phyloP scores from a whole-genome alignment of 2,329 filamentous ascomycete genomes.

The Cytospora mali region DNA sequence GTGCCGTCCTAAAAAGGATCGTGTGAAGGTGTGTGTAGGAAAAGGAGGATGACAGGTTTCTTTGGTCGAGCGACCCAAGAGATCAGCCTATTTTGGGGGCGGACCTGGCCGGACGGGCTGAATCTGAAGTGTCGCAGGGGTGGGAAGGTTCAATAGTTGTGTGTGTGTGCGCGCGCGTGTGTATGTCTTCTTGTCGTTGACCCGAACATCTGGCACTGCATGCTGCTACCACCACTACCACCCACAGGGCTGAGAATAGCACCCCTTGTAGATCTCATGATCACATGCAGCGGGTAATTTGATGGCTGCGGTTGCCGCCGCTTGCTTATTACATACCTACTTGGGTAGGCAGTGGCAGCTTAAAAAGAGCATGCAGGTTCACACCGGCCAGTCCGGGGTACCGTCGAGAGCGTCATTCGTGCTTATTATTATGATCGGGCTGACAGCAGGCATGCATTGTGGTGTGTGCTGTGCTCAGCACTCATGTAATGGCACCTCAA shows the following conservation, averaged over 20 bases:
- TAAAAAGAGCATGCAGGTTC: background rate
- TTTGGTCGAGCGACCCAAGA: background rate
- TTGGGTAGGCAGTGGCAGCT: background rate
- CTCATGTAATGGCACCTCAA: too few relatives aligned
- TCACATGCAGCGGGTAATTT: constrained; percentile 17
- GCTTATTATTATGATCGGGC: too few relatives aligned
- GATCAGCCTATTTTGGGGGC: constrained; percentile 23
- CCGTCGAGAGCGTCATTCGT: too few relatives aligned
- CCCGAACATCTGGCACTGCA: constrained; percentile 1
- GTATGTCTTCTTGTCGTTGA: constrained; percentile 1
- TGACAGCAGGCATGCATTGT: too few relatives aligned
- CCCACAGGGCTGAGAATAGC: constrained; percentile 27
- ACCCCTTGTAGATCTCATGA: constrained; percentile 10
- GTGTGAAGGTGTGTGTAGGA: constrained; percentile 15
- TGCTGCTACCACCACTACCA: constrained; percentile 3
- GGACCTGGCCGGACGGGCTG: background rate
- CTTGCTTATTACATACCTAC: background rate
- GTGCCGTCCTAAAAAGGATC: constrained; percentile 19
- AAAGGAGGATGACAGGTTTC: constrained; percentile 3
- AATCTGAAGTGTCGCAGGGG: background rate
- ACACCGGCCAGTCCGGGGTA: too few relatives aligned
- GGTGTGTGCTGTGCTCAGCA: too few relatives aligned
- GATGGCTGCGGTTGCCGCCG: background rate
- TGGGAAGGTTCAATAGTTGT: background rate
- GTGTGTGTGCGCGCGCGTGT: too few relatives aligned